phyloP scores from a whole-genome alignment of 768 basidiomycete genomes.

The Myochromella boudieri region DNA sequence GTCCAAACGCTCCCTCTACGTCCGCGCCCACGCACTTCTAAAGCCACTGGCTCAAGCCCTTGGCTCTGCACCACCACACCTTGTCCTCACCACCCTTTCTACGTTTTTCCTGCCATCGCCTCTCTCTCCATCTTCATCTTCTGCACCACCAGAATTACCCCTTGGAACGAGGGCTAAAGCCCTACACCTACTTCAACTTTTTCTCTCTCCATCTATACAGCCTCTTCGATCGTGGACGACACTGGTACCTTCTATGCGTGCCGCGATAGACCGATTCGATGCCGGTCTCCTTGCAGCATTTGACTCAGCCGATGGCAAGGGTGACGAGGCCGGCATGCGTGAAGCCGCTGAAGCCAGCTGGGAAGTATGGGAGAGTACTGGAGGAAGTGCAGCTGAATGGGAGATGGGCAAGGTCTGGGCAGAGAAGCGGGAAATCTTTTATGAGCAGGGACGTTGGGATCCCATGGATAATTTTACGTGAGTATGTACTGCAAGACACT shows the following conservation, averaged over 20 bases:
- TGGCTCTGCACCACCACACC: constrained; percentile 57
- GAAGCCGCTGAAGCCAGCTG: constrained; percentile 83
- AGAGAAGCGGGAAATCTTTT: constrained; percentile 93
- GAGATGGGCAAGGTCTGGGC: constrained; percentile 95
- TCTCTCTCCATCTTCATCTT: constrained; percentile 3
- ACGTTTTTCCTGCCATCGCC: constrained; percentile 25
- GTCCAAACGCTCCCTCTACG: constrained; percentile 43
- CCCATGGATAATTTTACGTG: constrained; percentile 82
- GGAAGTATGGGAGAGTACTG: constrained; percentile 59
- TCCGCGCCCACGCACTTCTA: constrained; percentile 64
- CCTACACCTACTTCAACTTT: constrained; percentile 71
- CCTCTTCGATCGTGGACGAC: constrained; percentile 70
- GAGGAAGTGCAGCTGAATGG: constrained; percentile 54
- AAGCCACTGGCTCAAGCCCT: constrained; percentile 59
- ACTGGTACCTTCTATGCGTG: constrained; percentile 63
- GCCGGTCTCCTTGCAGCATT: constrained; percentile 84
- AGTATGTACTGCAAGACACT: constrained; percentile 22
- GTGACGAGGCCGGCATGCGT: constrained; percentile 75
- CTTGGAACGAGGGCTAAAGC: constrained; percentile 61
- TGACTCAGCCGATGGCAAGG: constrained; percentile 76
- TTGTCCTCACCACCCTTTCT: constrained; percentile 60
- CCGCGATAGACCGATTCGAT: constrained; percentile 88
- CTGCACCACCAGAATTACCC: constrained; percentile 25
- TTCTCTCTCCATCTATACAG: constrained; percentile 68
- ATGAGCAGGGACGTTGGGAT: constrained; percentile 78